phyloP scores from a whole-genome alignment of 176 grass and related monocot species.

The Chloris gayana region DNA sequence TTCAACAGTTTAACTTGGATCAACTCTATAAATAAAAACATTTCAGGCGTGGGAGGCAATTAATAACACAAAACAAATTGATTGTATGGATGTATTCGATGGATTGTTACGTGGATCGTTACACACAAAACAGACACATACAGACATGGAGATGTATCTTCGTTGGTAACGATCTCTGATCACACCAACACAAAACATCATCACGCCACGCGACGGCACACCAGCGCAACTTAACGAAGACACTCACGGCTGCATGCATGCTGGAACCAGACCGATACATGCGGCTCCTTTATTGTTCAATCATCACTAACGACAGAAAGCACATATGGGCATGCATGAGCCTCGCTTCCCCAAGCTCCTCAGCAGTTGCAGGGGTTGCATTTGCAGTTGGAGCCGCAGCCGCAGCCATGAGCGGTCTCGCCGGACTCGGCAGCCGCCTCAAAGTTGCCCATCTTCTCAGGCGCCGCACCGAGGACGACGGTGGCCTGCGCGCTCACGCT shows the following conservation, averaged over 20 bases:
- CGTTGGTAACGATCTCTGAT: background rate
- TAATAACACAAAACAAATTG: too few relatives aligned
- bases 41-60: too few relatives aligned
- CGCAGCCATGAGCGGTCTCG: slow-evolving; percentile 40
- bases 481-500: slow-evolving; percentile 11
- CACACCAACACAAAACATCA: background rate
- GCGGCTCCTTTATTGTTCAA: background rate
- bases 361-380: background rate
- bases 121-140: too few relatives aligned
- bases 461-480: slow-evolving; percentile 33
- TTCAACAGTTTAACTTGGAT: too few relatives aligned
- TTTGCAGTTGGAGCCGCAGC: slow-evolving; percentile 43
- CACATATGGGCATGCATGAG: background rate
- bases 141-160: too few relatives aligned
- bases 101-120: too few relatives aligned
- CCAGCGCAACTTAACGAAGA: too few relatives aligned
- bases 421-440: slow-evolving; percentile 36
- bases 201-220: background rate
- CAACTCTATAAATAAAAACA: too few relatives aligned
- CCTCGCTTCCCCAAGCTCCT: background rate
- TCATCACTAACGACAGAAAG: background rate
- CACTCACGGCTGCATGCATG: background rate
- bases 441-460: slow-evolving; percentile 27
- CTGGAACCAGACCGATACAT: background rate
- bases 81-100: too few relatives aligned